Conservation (phyloP, 805 yeast species). For the Monosporozyma yasuniensis region DNA sequence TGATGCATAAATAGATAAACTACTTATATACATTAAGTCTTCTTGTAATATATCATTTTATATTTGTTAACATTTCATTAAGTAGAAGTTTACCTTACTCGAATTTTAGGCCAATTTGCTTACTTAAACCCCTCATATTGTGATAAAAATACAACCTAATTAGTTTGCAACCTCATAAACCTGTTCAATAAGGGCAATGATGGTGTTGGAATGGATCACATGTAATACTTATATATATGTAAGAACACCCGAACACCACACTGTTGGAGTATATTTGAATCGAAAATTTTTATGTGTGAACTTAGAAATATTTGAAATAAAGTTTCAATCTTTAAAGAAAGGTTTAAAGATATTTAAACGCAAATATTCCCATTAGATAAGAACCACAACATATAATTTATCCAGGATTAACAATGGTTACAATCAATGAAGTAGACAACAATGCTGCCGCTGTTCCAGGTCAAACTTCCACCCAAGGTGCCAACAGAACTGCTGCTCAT, state of each 20-base stretch:
- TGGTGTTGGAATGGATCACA: not conserved
- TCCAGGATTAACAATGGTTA: slow-evolving; percentile 45
- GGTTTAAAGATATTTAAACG: not conserved
- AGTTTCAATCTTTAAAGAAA: not conserved
- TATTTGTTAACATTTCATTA: not conserved
- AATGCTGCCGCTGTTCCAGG: slow-evolving; percentile 38
- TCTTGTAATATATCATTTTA: not conserved
- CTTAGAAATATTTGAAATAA: not conserved
- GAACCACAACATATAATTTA: not conserved
- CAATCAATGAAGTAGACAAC: slow-evolving; percentile 68
- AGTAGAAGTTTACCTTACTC: not conserved
- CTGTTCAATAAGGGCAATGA: too few relatives aligned
- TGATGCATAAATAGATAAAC: not conserved
- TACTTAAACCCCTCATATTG: too few relatives aligned
- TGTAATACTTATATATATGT: not conserved
- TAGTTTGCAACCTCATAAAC: too few relatives aligned
- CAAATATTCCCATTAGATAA: too few relatives aligned
- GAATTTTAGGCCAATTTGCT: not conserved
- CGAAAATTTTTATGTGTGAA: not conserved
- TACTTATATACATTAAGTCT: too few relatives aligned
- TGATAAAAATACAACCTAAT: too few relatives aligned
- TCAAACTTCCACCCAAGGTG: slow-evolving; percentile 21
- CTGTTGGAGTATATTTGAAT: not conserved
- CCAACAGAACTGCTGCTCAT: slow-evolving; percentile 78
- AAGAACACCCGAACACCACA: not conserved